A percentile compares a stretch with the other conserved stretches of the same genome.
phyloP scores from a whole-genome alignment of 2,329 filamentous ascomycete genomes.

The Exophiala bonariae region DNA sequence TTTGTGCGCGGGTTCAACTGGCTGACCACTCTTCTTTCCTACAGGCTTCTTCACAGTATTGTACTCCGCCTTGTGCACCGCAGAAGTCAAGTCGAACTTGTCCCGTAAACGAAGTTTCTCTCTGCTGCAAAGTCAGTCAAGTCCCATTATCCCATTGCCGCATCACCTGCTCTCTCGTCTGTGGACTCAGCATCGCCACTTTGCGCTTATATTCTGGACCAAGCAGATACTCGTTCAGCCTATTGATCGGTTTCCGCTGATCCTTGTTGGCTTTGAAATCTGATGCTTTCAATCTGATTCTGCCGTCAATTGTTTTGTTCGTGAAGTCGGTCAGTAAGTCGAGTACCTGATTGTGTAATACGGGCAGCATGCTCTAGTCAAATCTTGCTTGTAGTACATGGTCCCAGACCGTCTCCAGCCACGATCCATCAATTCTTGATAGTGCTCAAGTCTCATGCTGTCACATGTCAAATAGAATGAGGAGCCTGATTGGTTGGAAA shows the following conservation, averaged over 20 bases:
- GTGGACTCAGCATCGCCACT: conserved; percentile 46
- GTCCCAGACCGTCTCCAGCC: conserved; percentile 52
- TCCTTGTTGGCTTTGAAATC: conserved; percentile 46
- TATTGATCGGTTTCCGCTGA: conserved; percentile 49
- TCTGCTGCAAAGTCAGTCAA: conserved; percentile 29
- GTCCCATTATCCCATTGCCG: neutral
- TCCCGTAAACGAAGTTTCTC: conserved; percentile 44
- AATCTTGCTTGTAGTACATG: conserved; percentile 55
- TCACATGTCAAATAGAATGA: conserved; percentile 49
- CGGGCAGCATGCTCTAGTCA: conserved; percentile 80
- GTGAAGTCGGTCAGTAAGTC: neutral
- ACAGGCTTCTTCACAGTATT: conserved; percentile 42
- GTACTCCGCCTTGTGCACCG: conserved; percentile 48
- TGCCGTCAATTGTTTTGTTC: conserved; percentile 6
- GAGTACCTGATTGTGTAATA: conserved; percentile 62
- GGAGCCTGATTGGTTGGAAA: conserved; percentile 34
- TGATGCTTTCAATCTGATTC: conserved; percentile 41
- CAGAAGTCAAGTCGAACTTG: conserved; percentile 43
- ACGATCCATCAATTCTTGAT: conserved; percentile 48
- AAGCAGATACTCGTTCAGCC: conserved; percentile 49
- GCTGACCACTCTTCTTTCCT: conserved; percentile 43
- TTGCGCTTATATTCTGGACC: conserved; percentile 49
- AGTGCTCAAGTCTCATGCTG: conserved; percentile 45
- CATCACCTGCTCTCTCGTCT: conserved; percentile 42
- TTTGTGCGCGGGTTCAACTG: conserved; percentile 48